phyloP scores from a whole-genome alignment of 2,329 filamentous ascomycete genomes.

The Chaetomium sp. region DNA sequence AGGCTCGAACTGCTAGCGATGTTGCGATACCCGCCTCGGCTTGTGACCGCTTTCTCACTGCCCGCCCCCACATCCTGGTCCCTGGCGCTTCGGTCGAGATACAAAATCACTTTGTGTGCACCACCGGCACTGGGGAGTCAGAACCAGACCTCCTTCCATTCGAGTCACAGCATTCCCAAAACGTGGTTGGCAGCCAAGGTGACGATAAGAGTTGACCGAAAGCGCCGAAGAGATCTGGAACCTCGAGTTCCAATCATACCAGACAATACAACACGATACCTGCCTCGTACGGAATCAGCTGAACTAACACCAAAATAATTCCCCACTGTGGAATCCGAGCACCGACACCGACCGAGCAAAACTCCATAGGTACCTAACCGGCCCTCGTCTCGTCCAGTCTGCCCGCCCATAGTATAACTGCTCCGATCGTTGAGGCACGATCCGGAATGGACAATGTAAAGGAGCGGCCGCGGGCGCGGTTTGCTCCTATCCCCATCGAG shows the following conservation, averaged over 20 bases:
- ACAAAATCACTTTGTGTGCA: conserved; percentile 27
- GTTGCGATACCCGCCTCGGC: conserved; percentile 29
- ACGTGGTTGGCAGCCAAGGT: conserved; percentile 2
- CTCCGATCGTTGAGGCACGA: neutral
- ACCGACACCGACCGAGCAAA: neutral
- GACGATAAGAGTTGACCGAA: conserved; percentile 8
- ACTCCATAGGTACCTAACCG: neutral
- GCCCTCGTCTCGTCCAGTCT: neutral
- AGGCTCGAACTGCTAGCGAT: conserved; percentile 20
- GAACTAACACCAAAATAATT: neutral
- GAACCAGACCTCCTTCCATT: neutral
- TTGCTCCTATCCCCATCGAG: conserved; percentile 71
- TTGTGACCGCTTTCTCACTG: conserved; percentile 28
- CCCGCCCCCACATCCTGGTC: conserved; percentile 17
- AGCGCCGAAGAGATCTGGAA: neutral
- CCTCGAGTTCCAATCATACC: neutral
- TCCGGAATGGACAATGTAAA: conserved; percentile 43
- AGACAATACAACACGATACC: neutral
- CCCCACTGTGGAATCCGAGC: neutral
- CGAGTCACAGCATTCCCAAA: conserved; percentile 13
- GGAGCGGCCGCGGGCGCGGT: conserved; percentile 57
- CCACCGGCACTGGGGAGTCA: neutral
- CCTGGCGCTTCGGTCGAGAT: conserved; percentile 17
- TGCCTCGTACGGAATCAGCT: neutral
- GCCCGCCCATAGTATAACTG: conserved; percentile 17